These are phyloP conservation scores for Mucor ambiguus DNA, from an alignment of 371 early-diverging fungal species.

Conservation along the genomic window DNA sequence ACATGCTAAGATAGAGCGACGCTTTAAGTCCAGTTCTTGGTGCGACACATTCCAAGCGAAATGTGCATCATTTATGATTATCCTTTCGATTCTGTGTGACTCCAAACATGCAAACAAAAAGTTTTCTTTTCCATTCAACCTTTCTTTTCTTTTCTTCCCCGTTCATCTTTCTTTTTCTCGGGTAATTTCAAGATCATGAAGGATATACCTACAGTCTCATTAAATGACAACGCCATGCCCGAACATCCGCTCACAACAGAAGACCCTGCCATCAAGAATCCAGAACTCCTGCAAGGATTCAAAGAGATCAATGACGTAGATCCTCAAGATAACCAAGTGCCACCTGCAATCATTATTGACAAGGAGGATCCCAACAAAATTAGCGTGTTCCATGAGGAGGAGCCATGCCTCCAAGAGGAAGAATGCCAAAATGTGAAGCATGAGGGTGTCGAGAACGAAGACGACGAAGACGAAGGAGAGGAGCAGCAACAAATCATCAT, in stretches of 20 bases:
- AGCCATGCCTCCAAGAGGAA: neutral
- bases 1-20: neutral
- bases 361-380: constrained; percentile 24
- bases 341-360: constrained; percentile 23
- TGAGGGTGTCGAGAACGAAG: neutral
- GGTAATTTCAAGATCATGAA: constrained; percentile 6
- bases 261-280: constrained; percentile 20
- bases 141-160: neutral
- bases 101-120: constrained; percentile 6
- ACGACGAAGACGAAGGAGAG: constrained; percentile 1
- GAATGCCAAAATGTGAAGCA: neutral
- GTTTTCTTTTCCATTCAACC: constrained; percentile 2
- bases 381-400: neutral
- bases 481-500: constrained; percentile 14
- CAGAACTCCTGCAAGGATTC: constrained; percentile 20
- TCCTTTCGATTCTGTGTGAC: constrained; percentile 1
- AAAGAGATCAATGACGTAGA: constrained; percentile 24
- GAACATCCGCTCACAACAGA: constrained; percentile 32
- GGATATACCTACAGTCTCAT: constrained; percentile 5
- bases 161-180: constrained; percentile 8
- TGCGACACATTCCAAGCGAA: neutral
- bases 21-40: neutral
- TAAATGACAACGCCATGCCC: neutral
- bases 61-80: neutral
- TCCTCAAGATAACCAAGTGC: constrained; percentile 25